A percentile compares a stretch with the other conserved stretches of the same genome.
phyloP scores from a whole-genome alignment of 1,284 basidiomycete genomes.

The Ustilago xerochloae region DNA sequence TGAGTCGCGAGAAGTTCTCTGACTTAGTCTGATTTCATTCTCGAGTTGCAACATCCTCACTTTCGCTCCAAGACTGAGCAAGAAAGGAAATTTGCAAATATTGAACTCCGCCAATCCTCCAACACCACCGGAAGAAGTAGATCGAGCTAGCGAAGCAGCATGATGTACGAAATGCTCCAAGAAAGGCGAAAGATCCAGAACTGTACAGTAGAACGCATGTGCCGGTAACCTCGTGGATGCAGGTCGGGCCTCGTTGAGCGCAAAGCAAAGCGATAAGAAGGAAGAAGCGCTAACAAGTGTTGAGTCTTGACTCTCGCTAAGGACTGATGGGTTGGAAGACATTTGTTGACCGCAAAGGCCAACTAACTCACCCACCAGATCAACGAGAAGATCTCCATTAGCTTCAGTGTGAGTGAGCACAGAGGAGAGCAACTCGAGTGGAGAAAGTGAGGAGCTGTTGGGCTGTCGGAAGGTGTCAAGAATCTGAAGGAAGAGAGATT shows the following conservation, averaged over 20 bases:
- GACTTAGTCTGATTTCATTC: slow-evolving; percentile 35
- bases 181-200: slow-evolving; percentile 41
- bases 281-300: slow-evolving; percentile 17
- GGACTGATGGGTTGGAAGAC: slow-evolving; percentile 31
- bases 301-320: slow-evolving; percentile 27
- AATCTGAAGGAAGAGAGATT: slow-evolving; percentile 9
- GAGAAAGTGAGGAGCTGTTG: neutral
- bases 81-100: slow-evolving; percentile 29
- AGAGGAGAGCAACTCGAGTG: slow-evolving; percentile 1
- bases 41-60: slow-evolving; percentile 49
- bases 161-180: slow-evolving; percentile 43
- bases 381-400: slow-evolving; percentile 2
- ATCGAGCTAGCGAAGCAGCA: slow-evolving; percentile 11
- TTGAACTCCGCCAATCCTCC: slow-evolving; percentile 34
- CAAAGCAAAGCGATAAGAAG: slow-evolving; percentile 31
- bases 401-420: neutral
- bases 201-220: slow-evolving; percentile 43
- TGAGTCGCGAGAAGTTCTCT: neutral
- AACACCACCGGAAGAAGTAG: neutral
- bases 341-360: slow-evolving; percentile 43
- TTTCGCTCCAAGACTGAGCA: slow-evolving; percentile 52
- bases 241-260: slow-evolving; percentile 15
- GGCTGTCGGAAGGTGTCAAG: slow-evolving; percentile 9
- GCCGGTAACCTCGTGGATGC: slow-evolving; percentile 4
- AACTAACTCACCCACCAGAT: slow-evolving; percentile 30